Percentiles rank a stretch among this genome's conserved stretches.
Evolutionary conservation across 2,329 filamentous ascomycete genomes (phyloP).

Genomic region (Lachnellula hyalina): DNA sequence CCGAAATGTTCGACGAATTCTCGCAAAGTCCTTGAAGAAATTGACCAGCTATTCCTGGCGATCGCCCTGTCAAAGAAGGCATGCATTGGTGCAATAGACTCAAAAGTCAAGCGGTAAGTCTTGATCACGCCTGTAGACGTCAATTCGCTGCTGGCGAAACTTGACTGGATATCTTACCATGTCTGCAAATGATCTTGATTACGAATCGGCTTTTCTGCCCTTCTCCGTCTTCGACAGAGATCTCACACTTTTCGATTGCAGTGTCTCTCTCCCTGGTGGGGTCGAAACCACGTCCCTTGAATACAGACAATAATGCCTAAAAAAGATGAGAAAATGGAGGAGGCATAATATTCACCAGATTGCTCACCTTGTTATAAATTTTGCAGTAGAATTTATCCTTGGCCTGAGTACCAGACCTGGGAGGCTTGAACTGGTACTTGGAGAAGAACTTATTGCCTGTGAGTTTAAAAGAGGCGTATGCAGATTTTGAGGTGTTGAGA

Average conservation of each 20-base stretch:
- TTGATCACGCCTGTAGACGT: slow-evolving; percentile 58
- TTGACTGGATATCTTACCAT: slow-evolving; percentile 42
- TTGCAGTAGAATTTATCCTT: slow-evolving; percentile 64
- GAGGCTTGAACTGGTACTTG: slow-evolving; percentile 60
- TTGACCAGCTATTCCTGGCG: slow-evolving; percentile 66
- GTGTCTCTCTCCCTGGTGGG: slow-evolving; percentile 59
- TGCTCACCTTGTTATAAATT: slow-evolving; percentile 62
- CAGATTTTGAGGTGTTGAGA: slow-evolving; percentile 74
- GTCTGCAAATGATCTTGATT: slow-evolving; percentile 67
- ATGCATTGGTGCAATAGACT: slow-evolving; percentile 67
- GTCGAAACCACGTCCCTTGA: slow-evolving; percentile 62
- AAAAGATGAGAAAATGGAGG: background rate
- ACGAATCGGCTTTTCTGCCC: slow-evolving; percentile 67
- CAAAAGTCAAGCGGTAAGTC: slow-evolving; percentile 71
- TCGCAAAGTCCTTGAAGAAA: slow-evolving; percentile 64
- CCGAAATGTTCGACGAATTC: slow-evolving; percentile 79
- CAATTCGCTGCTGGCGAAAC: background rate
- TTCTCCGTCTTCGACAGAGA: slow-evolving; percentile 65
- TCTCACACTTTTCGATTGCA: slow-evolving; percentile 68
- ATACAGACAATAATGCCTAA: slow-evolving; percentile 65
- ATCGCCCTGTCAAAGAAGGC: slow-evolving; percentile 66
- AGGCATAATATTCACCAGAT: background rate
- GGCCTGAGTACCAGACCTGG: slow-evolving; percentile 10
- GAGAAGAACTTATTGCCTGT: slow-evolving; percentile 66
- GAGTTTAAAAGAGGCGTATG: slow-evolving; percentile 69